phyloP scores from a whole-genome alignment of 148 eudicot species.

The Rhododendron vialii region DNA sequence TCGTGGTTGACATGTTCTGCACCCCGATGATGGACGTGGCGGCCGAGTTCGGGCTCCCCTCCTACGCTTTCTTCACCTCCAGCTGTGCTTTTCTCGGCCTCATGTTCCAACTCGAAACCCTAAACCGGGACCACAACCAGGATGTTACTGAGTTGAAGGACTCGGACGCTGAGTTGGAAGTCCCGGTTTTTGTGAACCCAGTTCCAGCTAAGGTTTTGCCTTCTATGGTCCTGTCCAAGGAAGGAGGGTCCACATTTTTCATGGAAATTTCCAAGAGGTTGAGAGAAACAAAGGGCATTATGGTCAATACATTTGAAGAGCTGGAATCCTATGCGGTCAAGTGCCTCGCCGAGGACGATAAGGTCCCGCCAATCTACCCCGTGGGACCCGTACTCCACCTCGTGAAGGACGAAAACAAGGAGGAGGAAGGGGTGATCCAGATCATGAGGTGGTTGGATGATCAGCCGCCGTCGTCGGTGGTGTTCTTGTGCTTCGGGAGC shows the following conservation, averaged over 20 bases:
- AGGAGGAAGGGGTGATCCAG: background rate
- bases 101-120: conserved; percentile 13
- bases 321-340: conserved; percentile 13
- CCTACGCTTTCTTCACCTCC: conserved; percentile 23
- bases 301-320: conserved; percentile 28
- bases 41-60: conserved; percentile 16
- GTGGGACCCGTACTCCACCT: conserved; percentile 2
- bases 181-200: conserved; percentile 5
- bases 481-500: conserved; percentile 48
- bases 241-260: background rate
- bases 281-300: conserved; percentile 22
- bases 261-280: background rate
- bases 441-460: conserved; percentile 30
- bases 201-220: conserved; percentile 19
- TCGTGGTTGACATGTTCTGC: conserved; percentile 35
- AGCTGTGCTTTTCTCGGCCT: conserved; percentile 10
- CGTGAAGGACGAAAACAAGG: background rate
- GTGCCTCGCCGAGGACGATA: background rate
- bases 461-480: conserved; percentile 30
- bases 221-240: background rate
- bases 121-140: background rate
- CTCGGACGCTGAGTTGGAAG: background rate
- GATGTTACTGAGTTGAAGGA: conserved; percentile 7
- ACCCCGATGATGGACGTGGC: conserved; percentile 25
- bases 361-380: conserved; percentile 27